Percentiles rank a stretch among this genome's conserved stretches.
phyloP scores from a whole-genome alignment of 75 land plant species.

The Selaginella moellendorffii region DNA sequence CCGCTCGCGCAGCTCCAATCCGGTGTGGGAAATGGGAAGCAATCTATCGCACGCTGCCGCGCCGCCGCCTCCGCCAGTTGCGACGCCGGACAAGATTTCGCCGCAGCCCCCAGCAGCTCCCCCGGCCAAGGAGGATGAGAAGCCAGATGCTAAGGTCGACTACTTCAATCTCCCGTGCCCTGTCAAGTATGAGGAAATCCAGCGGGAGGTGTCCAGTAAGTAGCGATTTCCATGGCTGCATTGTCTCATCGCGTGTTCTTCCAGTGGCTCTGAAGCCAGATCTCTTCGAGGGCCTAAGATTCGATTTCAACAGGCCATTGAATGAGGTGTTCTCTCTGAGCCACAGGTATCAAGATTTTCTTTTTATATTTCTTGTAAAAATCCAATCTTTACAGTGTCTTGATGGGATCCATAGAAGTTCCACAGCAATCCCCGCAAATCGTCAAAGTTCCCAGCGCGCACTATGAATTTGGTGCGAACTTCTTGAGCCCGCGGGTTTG shows the following conservation, averaged over 20 bases:
- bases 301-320: conserved; percentile 82
- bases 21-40: not conserved
- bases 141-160: conserved; percentile 39
- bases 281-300: conserved; percentile 83
- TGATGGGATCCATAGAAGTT: conserved; percentile 75
- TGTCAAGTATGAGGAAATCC: conserved; percentile 83
- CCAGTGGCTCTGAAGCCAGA: conserved; percentile 67
- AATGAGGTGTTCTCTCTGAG: conserved; percentile 78
- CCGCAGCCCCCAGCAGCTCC: not conserved
- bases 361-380: not conserved
- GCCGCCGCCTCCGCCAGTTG: not conserved
- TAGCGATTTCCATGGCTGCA: too few relatives aligned
- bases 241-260: not conserved
- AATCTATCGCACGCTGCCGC: not conserved
- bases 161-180: conserved; percentile 86
- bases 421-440: conserved; percentile 76
- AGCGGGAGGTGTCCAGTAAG: conserved; percentile 76
- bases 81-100: not conserved
- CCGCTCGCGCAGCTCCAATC: not conserved
- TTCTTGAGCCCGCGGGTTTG: conserved; percentile 73
- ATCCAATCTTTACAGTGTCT: conserved; percentile 38
- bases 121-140: not conserved
- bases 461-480: conserved; percentile 97
- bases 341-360: conserved; percentile 40
- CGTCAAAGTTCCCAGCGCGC: conserved; percentile 79